Evolutionary conservation across 2,329 filamentous ascomycete species (phyloP).

Genomic region (Fusarium sp.): DNA sequence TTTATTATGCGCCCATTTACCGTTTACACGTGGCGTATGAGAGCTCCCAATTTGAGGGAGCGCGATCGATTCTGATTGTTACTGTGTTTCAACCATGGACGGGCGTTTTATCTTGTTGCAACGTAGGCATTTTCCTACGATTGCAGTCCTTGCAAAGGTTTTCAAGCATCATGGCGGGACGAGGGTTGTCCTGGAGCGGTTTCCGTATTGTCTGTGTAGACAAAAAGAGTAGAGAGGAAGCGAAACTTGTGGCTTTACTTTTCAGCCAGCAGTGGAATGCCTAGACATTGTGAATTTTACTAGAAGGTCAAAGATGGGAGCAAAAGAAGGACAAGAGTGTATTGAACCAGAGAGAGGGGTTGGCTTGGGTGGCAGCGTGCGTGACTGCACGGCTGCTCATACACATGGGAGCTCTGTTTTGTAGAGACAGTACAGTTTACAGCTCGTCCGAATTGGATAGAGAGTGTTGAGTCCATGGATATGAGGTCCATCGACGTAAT

Average conservation of each 20-base stretch:
- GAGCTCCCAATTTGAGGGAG: constrained; percentile 4
- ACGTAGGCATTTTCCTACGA: constrained; percentile 11
- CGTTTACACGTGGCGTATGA: constrained; percentile 6
- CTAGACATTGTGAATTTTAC: constrained; percentile 23
- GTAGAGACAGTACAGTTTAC: constrained; percentile 15
- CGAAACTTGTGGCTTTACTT: constrained; percentile 9
- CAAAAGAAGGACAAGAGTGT: constrained; percentile 19
- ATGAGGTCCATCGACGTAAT: neutral
- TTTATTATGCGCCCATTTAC: constrained; percentile 6
- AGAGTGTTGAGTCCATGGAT: constrained; percentile 1
- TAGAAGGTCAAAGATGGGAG: constrained; percentile 19
- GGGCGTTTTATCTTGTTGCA: constrained; percentile 33
- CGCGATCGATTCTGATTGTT: constrained; percentile 8
- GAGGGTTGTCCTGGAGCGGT: constrained; percentile 24
- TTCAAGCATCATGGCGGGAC: constrained; percentile 32
- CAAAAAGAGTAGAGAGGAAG: constrained; percentile 7
- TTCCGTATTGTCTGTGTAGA: constrained; percentile 1
- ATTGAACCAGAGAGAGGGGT: neutral
- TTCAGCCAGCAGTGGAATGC: constrained; percentile 7
- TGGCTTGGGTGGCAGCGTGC: constrained; percentile 1
- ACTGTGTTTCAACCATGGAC: constrained; percentile 23
- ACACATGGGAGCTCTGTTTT: constrained; percentile 13
- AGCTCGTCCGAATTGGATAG: constrained; percentile 11
- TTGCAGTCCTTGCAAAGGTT: constrained; percentile 16
- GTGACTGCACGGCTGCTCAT: constrained; percentile 9